Base-by-base conservation (phyloP, 2,329 filamentous ascomycete species). In the Neofusicoccum umdonicola region DNA sequence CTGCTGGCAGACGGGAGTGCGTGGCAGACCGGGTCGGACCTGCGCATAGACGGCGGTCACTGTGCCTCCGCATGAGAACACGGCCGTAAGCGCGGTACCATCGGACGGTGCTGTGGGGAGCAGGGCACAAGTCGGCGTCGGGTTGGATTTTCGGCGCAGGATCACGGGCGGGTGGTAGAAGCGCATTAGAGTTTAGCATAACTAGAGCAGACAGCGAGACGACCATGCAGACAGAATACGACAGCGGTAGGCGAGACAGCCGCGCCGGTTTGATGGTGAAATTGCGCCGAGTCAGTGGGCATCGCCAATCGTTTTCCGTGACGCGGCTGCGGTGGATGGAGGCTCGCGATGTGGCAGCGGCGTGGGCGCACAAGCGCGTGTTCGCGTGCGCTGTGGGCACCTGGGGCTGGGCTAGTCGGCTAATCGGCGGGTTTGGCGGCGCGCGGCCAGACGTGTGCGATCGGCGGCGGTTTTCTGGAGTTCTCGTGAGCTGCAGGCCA, bases 21-120 rank as follows among this genome's bases (percentile, higher is more conserved):
- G 57, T 94, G 93, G 77, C 87, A 93, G 66, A 88, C 86, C 9
- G 85, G 79, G 19, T 73, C 78, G 65, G 76, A 79, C 68, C 71
- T 81, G 56, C 71, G 78, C 22, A 76, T 81, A 17, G 79, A 81
- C 67, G 79, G 78, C 65, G 79, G 79, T 69, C 76, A 81, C 73
- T 71, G 73, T 73, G 70, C 71, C 1, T 74, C 58, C 5, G 58
- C 58, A 22, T 62, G 13, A 61, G 44, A 3, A 31, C 41, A 47
- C n/a, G 22, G 15, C 12, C 34, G 51, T 19, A 22, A 37, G 35
- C 4, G 51, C 51, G 51, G 52, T 31, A 12, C 22, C 22, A 5
- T 22, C 19, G 19, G 11, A 9, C 27, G 37, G 41, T 27, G 15
- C 27, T 31, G 27, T 31, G 27, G 27, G 6, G 27, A 31, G 27